Percentiles rank a stretch among this genome's conserved stretches.
Evolutionary conservation across 2,329 filamentous ascomycete species (phyloP).

Genomic region (Chaetomiaceae sp.): DNA sequence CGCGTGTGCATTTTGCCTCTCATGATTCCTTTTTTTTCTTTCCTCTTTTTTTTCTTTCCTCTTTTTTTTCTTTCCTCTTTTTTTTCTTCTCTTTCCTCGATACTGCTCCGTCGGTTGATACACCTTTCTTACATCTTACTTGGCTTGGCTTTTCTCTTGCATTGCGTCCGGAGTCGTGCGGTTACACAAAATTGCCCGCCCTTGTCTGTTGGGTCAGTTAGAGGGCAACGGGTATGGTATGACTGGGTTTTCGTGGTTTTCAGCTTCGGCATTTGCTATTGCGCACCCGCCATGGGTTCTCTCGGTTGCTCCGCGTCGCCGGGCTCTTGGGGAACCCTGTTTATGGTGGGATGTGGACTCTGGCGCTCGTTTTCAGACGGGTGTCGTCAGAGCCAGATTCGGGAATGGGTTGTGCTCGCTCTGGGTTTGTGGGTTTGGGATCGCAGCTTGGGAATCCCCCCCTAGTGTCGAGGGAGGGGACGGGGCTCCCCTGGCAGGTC

Average conservation of each 20-base stretch:
- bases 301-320: no score
- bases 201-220: slow-evolving; percentile 8
- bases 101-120: slow-evolving; percentile 12
- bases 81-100: slow-evolving; percentile 1
- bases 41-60: neutral
- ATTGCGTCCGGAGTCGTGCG: slow-evolving; percentile 29
- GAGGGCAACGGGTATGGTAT: slow-evolving; percentile 9
- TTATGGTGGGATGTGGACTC: neutral
- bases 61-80: slow-evolving; percentile 1
- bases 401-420: neutral
- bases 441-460: neutral
- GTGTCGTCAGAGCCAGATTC: neutral
- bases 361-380: neutral
- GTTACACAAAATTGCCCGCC: slow-evolving; percentile 24
- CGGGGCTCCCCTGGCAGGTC: no score
- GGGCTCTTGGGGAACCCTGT: neutral
- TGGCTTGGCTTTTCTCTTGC: slow-evolving; percentile 22
- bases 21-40: slow-evolving; percentile 1
- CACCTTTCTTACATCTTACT: slow-evolving; percentile 6
- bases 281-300: neutral
- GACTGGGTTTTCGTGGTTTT: slow-evolving; percentile 10
- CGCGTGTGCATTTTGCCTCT: slow-evolving; percentile 10
- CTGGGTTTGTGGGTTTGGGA: neutral
- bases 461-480: neutral
- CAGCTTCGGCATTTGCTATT: neutral